phyloP scores from a whole-genome alignment of 805 yeast genomes.

The Nakazawaea wickerhamii region DNA sequence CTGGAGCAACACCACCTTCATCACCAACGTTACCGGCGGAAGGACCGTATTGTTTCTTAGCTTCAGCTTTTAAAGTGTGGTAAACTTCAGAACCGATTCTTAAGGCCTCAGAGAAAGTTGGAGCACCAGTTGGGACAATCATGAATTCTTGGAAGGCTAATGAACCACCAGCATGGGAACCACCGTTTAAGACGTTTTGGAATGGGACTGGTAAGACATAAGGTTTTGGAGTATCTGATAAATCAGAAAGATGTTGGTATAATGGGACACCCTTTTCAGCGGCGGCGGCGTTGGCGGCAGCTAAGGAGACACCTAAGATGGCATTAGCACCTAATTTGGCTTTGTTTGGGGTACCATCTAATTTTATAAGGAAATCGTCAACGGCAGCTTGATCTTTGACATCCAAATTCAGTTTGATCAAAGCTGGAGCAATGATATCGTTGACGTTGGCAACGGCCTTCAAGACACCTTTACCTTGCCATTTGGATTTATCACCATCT shows the following conservation, averaged over 20 bases:
- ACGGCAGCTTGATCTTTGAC: constrained; percentile 81
- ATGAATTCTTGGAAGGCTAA: constrained; percentile 99
- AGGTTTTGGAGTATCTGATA: constrained; percentile 73
- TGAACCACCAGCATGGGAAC: constrained; percentile 99
- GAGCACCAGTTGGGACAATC: constrained; percentile 95
- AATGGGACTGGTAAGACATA: constrained; percentile 97
- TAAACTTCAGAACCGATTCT: constrained; percentile 97
- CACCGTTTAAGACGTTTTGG: constrained; percentile 99
- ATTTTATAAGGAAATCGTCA: constrained; percentile 77
- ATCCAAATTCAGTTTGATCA: constrained; percentile 73
- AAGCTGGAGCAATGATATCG: constrained; percentile 90
- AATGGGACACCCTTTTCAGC: constrained; percentile 92
- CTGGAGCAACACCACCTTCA: constrained; percentile 99
- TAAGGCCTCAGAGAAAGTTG: constrained; percentile 88
- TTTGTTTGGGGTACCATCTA: constrained; percentile 98
- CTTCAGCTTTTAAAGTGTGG: constrained; percentile 89
- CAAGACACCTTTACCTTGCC: constrained; percentile 98
- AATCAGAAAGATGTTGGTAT: constrained; percentile 83
- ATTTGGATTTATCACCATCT: constrained; percentile 95
- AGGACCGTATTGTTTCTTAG: constrained; percentile 94
- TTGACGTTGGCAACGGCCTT: constrained; percentile 97
- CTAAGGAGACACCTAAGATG: constrained; percentile 94
- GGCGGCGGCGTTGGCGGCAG: constrained; percentile 97
- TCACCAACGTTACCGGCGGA: constrained; percentile 99
- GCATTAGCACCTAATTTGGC: constrained; percentile 98